A percentile compares a stretch with the other conserved stretches of the same genome.
phyloP scores from a whole-genome alignment of 306 rosid species.

The Sesbania bispinosa region DNA sequence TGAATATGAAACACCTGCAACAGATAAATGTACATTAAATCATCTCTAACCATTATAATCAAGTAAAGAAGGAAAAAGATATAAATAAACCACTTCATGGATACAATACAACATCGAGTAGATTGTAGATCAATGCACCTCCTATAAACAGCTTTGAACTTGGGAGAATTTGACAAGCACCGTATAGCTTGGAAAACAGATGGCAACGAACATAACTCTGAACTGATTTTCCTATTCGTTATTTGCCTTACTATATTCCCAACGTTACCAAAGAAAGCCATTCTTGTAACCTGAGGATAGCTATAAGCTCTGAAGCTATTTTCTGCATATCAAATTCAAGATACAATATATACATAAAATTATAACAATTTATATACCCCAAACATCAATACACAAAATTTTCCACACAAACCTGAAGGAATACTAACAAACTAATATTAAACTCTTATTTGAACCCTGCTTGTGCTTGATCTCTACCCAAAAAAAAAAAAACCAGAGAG shows the following conservation, averaged over 20 bases:
- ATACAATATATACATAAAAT: not conserved
- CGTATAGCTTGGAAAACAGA: constrained; percentile 60
- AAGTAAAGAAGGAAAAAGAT: no score
- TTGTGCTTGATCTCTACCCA: not conserved
- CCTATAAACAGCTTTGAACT: constrained; percentile 76
- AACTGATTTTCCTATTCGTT: constrained; percentile 39
- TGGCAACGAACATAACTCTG: constrained; percentile 44
- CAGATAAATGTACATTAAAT: not conserved
- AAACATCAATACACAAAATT: not conserved
- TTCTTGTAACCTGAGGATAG: constrained; percentile 37
- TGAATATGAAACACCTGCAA: constrained; percentile 62
- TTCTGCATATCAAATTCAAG: not conserved
- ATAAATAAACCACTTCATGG: not conserved
- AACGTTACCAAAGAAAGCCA: constrained; percentile 79
- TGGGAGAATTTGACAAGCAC: constrained; percentile 51
- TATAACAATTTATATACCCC: not conserved
- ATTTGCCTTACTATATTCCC: constrained; percentile 67
- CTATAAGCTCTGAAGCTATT: not conserved
- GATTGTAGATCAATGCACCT: constrained; percentile 63
- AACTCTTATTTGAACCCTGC: not conserved
- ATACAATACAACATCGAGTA: no score
- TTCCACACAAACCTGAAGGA: not conserved
- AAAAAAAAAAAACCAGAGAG: not conserved
- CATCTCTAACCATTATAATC: no score
- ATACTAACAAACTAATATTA: not conserved